Conservation (phyloP, 371 early-diverging fungal species). For the Coemansia sp. region DNA sequence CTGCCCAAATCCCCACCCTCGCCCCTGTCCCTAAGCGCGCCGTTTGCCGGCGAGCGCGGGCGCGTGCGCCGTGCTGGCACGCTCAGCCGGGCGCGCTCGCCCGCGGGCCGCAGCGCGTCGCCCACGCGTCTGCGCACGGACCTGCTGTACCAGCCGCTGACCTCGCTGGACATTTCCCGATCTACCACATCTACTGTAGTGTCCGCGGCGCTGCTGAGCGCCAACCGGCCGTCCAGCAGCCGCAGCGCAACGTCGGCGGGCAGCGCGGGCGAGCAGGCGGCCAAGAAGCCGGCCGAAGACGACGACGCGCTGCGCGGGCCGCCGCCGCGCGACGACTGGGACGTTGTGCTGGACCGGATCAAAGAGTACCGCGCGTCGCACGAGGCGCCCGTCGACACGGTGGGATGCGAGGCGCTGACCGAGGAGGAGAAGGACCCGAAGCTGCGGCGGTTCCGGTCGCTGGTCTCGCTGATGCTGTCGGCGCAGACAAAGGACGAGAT, state of each 20-base stretch:
- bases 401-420: conserved; percentile 87
- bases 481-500: conserved; percentile 96
- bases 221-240: conserved; percentile 28
- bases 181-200: conserved; percentile 45
- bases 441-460: conserved; percentile 80
- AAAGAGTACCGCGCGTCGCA: conserved; percentile 53
- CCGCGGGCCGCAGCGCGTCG: conserved; percentile 10
- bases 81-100: conserved; percentile 10
- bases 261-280: conserved; percentile 4
- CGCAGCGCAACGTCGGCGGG: conserved; percentile 22
- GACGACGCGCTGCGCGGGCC: conserved; percentile 44
- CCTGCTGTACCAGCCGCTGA: conserved; percentile 20
- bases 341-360: conserved; percentile 62
- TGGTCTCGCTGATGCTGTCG: conserved; percentile 91
- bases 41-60: conserved; percentile 13
- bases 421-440: conserved; percentile 57
- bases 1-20: conserved; percentile 20
- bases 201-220: conserved; percentile 16
- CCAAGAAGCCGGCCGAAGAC: conserved; percentile 27
- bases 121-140: neutral
- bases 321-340: conserved; percentile 60
- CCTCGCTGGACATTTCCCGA: conserved; percentile 24
- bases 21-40: conserved; percentile 1
- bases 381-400: conserved; percentile 92
- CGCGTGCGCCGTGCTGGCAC: conserved; percentile 30